A percentile compares a stretch with the other conserved stretches of the same genome.
Evolutionary conservation across 2,329 filamentous ascomycete genomes (phyloP).

Genomic region (Chaetoscypha palmicola): DNA sequence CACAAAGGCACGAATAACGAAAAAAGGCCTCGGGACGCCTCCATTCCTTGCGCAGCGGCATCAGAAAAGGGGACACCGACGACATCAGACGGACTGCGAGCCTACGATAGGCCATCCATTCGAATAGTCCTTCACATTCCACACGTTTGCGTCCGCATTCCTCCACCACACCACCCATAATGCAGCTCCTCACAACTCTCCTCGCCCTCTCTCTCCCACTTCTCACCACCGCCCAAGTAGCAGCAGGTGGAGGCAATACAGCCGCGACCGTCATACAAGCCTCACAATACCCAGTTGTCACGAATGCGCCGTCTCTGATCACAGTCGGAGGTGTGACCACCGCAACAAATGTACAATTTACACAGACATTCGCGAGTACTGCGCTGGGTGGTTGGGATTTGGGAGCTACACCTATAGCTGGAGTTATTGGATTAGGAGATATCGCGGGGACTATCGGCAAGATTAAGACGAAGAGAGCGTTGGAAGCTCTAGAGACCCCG

Average conservation of each 20-base stretch:
- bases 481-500: conserved; percentile 8
- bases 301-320: conserved; percentile 15
- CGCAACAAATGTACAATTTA: conserved; percentile 17
- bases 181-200: too few relatives aligned
- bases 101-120: too few relatives aligned
- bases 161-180: too few relatives aligned
- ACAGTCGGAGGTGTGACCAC: conserved; percentile 17
- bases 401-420: conserved; percentile 21
- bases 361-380: conserved; percentile 28
- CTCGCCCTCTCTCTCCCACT: neutral
- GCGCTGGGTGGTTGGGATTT: conserved; percentile 27
- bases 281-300: conserved; percentile 16
- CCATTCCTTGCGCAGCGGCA: too few relatives aligned
- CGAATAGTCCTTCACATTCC: too few relatives aligned
- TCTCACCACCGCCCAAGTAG: conserved; percentile 5
- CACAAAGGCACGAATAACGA: too few relatives aligned
- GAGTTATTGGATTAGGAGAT: conserved; percentile 24
- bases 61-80: too few relatives aligned
- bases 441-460: conserved; percentile 14
- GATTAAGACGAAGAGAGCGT: conserved; percentile 9
- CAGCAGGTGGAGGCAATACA: conserved; percentile 4
- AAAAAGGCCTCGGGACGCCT: too few relatives aligned
- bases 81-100: too few relatives aligned
- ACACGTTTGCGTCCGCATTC: too few relatives aligned
- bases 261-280: conserved; percentile 3